Percentiles rank a stretch among this genome's conserved stretches.
Evolutionary conservation across 306 rosid genomes (phyloP).

Genomic region (Acacia melanoxylon): DNA sequence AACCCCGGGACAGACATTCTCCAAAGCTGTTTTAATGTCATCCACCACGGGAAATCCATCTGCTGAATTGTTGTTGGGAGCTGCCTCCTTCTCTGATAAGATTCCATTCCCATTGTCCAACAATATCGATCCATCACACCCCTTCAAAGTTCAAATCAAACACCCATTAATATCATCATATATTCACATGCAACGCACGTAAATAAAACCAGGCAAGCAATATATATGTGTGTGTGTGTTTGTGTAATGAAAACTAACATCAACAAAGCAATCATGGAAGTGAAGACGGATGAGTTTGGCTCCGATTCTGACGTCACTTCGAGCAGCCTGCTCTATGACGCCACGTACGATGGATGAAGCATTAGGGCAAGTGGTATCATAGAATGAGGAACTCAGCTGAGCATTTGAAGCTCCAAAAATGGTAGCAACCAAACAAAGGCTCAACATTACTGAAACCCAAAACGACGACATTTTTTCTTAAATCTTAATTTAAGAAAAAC

Average conservation of each 20-base stretch:
- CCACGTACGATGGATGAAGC: not conserved
- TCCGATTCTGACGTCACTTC: conserved; percentile 14
- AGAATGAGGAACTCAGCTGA: conserved; percentile 10
- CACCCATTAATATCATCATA: not conserved
- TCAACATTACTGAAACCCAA: not conserved
- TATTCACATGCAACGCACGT: not conserved
- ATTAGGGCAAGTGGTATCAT: conserved; percentile 17
- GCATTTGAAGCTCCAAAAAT: not conserved
- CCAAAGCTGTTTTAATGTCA: conserved; percentile 46
- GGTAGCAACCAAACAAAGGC: not conserved
- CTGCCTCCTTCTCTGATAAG: conserved; percentile 28
- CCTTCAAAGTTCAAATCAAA: conserved; percentile 18
- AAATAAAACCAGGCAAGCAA: not conserved
- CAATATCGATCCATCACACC: conserved; percentile 54
- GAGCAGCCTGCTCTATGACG: conserved; percentile 14
- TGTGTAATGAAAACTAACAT: not conserved
- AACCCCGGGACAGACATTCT: conserved; percentile 49
- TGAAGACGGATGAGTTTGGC: conserved; percentile 13
- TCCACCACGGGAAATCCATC: conserved; percentile 41
- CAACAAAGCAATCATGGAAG: conserved; percentile 14
- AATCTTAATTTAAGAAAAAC: not conserved
- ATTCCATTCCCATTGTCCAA: conserved; percentile 37
- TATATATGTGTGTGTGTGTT: too few species aligned
- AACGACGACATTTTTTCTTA: not conserved
- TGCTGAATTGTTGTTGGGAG: conserved; percentile 5